Conservation (phyloP, 164 flowering plant genomes). For the Sextonia rubra region DNA sequence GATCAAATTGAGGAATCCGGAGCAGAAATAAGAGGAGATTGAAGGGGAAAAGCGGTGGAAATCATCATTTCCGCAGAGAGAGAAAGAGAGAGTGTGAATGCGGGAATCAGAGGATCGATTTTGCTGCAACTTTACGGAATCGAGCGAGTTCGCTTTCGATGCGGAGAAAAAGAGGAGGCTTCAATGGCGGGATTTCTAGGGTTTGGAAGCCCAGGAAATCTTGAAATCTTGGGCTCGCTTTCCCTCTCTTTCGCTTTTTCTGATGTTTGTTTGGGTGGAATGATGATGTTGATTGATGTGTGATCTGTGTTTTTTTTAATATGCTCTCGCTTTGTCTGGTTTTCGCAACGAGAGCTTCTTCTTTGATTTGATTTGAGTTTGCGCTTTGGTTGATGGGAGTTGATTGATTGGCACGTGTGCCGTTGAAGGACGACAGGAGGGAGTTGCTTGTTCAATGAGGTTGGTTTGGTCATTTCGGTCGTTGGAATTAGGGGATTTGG, state of each 20-base stretch:
- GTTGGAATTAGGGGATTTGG: no score
- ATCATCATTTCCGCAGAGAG: constrained; percentile 10
- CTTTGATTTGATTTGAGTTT: not conserved
- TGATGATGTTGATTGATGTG: constrained; percentile 10
- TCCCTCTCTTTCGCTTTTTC: not conserved
- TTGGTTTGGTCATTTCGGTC: no score
- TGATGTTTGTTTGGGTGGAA: not conserved
- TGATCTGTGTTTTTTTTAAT: not conserved
- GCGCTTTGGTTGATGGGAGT: not conserved
- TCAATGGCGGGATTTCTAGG: not conserved
- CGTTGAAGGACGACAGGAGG: no score
- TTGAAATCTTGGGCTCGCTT: not conserved
- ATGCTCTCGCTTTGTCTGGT: not conserved
- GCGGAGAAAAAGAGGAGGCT: constrained; percentile 12
- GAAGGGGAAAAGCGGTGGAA: not conserved
- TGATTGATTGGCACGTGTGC: constrained; percentile 1
- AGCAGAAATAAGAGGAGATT: constrained; percentile 3
- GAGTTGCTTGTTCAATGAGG: no score
- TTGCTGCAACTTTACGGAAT: constrained; percentile 13
- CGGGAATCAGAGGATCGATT: constrained; percentile 14
- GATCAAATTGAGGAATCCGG: not conserved
- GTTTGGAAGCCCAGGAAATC: not conserved
- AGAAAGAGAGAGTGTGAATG: constrained; percentile 12
- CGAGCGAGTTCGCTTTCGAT: constrained; percentile 15
- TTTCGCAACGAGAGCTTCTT: not conserved